These are phyloP conservation scores for Trichoderma arundinaceum DNA, from an alignment of 2,329 filamentous ascomycete species.

Conservation along the genomic window DNA sequence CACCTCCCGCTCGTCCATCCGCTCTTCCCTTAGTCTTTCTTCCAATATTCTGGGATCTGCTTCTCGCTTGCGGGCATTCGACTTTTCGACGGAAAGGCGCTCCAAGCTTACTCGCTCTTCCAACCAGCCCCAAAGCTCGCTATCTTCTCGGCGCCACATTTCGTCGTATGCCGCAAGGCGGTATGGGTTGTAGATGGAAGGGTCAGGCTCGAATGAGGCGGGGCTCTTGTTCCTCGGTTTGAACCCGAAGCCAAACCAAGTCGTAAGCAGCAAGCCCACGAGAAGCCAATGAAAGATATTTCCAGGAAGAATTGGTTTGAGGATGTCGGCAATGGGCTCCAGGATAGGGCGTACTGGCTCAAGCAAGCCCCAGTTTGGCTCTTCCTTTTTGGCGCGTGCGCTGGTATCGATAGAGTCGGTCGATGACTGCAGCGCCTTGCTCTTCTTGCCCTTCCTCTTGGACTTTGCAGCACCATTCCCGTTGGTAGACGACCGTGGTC, in stretches of 20 bases:
- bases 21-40: slow-evolving; percentile 62
- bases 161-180: slow-evolving; percentile 87
- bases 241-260: slow-evolving; percentile 72
- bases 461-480: slow-evolving; percentile 57
- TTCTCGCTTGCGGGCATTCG: slow-evolving; percentile 51
- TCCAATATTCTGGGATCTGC: slow-evolving; percentile 63
- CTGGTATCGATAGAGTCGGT: slow-evolving; percentile 49
- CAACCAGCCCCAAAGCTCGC: slow-evolving; percentile 89
- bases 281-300: slow-evolving; percentile 80
- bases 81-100: slow-evolving; percentile 50
- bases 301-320: slow-evolving; percentile 73
- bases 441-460: slow-evolving; percentile 67
- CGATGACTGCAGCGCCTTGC: slow-evolving; percentile 53
- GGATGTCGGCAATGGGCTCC: slow-evolving; percentile 70
- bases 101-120: slow-evolving; percentile 84
- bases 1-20: slow-evolving; percentile 75
- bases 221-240: slow-evolving; percentile 46
- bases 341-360: slow-evolving; percentile 76
- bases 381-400: slow-evolving; percentile 50
- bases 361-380: slow-evolving; percentile 75
- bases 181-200: slow-evolving; percentile 56
- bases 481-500: slow-evolving; percentile 57
- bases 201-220: slow-evolving; percentile 44
- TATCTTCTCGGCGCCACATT: slow-evolving; percentile 88
- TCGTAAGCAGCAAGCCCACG: slow-evolving; percentile 72